Percentiles rank a stretch among this genome's conserved stretches.
Evolutionary conservation across 306 rosid species (phyloP).

Genomic region (Prunus fruticosa): DNA sequence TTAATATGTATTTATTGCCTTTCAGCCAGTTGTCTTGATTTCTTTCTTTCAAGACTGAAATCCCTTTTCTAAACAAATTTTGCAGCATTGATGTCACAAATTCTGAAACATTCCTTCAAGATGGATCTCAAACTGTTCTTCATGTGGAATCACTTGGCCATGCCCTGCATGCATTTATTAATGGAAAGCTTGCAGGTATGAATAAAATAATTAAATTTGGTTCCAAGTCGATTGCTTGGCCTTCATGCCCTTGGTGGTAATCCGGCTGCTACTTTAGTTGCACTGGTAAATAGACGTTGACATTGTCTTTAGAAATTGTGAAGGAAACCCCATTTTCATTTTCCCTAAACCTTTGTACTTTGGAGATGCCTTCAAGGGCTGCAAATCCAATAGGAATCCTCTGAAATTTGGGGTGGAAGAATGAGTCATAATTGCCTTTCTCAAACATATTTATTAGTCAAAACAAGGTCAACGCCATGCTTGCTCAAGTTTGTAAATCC

Average conservation of each 20-base stretch:
- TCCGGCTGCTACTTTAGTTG: background rate
- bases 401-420: too few species aligned
- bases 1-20: constrained; percentile 5
- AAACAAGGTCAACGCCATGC: too few species aligned
- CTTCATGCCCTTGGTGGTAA: background rate
- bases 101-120: constrained; percentile 16
- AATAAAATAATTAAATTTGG: background rate
- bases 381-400: background rate
- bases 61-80: constrained; percentile 7
- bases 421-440: too few species aligned
- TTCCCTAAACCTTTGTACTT: background rate
- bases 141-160: constrained; percentile 95
- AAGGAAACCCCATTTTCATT: background rate
- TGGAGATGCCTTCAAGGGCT: background rate
- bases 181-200: constrained; percentile 72
- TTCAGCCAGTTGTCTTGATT: constrained; percentile 14
- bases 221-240: background rate
- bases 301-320: background rate
- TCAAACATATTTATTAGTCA: too few species aligned
- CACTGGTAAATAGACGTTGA: background rate
- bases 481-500: too few species aligned
- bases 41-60: constrained; percentile 5
- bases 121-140: constrained; percentile 57
- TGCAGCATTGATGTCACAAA: constrained; percentile 44
- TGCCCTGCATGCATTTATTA: constrained; percentile 68